Evolutionary conservation across 352 stramenopile species (phyloP).

Genomic region (Phytophthora pseudosyringae): DNA sequence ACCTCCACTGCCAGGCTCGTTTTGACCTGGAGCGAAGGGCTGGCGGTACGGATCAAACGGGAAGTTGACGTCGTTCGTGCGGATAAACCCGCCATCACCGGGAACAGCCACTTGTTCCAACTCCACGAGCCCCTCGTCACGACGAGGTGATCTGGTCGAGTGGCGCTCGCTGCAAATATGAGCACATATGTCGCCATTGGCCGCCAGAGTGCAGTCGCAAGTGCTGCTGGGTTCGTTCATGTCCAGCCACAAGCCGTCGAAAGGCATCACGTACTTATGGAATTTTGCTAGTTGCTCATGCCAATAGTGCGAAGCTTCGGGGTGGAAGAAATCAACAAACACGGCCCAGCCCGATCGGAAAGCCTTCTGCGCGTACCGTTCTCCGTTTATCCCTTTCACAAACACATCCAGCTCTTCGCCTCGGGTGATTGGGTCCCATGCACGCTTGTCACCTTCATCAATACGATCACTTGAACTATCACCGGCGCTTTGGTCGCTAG

Average conservation of each 20-base stretch:
- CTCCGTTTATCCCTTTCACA: constrained; percentile 74
- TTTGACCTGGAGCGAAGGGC: constrained; percentile 74
- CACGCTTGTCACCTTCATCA: constrained; percentile 2
- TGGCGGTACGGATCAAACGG: constrained; percentile 86
- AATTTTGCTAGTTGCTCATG: constrained; percentile 66
- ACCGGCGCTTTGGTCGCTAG: background rate
- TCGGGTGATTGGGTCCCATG: constrained; percentile 42
- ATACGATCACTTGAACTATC: background rate
- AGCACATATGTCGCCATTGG: constrained; percentile 46
- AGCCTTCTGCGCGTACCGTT: constrained; percentile 69
- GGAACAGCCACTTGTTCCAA: constrained; percentile 22
- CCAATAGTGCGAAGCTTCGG: constrained; percentile 74
- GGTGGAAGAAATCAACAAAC: constrained; percentile 90
- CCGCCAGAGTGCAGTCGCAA: constrained; percentile 59
- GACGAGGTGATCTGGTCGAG: background rate
- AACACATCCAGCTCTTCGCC: constrained; percentile 72
- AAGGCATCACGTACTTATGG: constrained; percentile 62
- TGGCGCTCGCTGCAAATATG: constrained; percentile 21
- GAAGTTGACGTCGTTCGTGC: constrained; percentile 71
- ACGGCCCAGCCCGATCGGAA: constrained; percentile 68
- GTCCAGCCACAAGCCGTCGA: constrained; percentile 88
- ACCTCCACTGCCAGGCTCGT: constrained; percentile 31
- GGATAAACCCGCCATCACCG: constrained; percentile 54
- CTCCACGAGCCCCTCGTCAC: background rate
- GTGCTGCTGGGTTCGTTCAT: constrained; percentile 81